Evolutionary conservation across 257 asterid species (phyloP), one percentile per base, ranked within the genome.

Genomic region (Fraxinus excelsior): DNA sequence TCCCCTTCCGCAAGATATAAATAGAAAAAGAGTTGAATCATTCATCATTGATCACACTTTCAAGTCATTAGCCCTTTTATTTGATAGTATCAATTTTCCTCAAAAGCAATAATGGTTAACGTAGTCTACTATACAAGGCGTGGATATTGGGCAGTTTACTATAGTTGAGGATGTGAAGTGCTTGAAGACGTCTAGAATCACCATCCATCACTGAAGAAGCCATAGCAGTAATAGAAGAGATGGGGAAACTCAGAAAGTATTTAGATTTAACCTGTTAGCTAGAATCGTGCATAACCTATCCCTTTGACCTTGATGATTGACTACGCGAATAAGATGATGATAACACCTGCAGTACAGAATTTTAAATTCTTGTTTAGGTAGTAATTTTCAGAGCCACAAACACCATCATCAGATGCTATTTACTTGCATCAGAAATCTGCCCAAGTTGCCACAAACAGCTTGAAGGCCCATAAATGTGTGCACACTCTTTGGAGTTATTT

Each of bases 321-420:
- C 88, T 86, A 76, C 88, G 90, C 28, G 93, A 86, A 85, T 86
- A 93, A 79, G 98, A 91, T 29, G 97, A 93, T 56, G 97, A 91
- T 72, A 91, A 76, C 80, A 91, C 97, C 98, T 91, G 92, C 86
- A 79, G 77, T 28, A 35, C 19, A 74, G 34, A 40, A 34, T 26
- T 13, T 74, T 71, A 74, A 44, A 66, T 38, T 46, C 14, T 67
- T 65, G 78, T n/a, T 49, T 26, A 67, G 25, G 31, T 31, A 10
- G 68, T 23, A 31, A 16, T 19, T 70, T 70, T 58, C 29, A 12
- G 5, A 25, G 18, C 82, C 58, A 49, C 18, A 56, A 37, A 74
- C n/a, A 18, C 25, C 53, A 40, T 38, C 49, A 51, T 38, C 60
- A 51, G 29, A 8, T 28, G 16, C 4, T 79, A 32, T 68, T 53